These are phyloP conservation scores for Pyrenochaeta sp. DNA, from an alignment of 2,329 filamentous ascomycete species.

Conservation along the genomic window DNA sequence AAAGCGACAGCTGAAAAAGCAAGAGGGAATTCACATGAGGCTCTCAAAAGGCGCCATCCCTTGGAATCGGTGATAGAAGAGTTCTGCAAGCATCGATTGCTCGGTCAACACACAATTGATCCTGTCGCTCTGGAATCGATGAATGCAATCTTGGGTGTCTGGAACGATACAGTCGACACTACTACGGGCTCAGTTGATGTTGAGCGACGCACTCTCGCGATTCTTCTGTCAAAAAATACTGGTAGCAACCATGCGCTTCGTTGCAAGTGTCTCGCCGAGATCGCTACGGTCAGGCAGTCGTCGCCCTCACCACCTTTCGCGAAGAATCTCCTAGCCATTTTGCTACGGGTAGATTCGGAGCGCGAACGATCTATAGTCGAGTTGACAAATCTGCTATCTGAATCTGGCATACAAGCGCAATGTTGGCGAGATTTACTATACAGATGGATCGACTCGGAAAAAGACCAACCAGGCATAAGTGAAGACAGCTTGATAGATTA, in stretches of 20 bases:
- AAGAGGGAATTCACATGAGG: too few species aligned
- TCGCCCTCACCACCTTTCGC: conserved; percentile 17
- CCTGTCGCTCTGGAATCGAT: conserved; percentile 19
- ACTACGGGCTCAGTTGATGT: too few species aligned
- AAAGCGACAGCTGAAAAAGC: too few species aligned
- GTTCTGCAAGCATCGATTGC: conserved; percentile 24
- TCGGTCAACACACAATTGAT: conserved; percentile 13
- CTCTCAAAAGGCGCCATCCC: conserved; percentile 6
- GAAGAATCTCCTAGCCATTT: conserved; percentile 12
- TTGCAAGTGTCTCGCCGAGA: conserved; percentile 26
- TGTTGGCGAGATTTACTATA: conserved; percentile 35
- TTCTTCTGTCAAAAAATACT: conserved; percentile 17
- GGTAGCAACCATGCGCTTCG: conserved; percentile 12
- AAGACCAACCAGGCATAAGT: too few species aligned
- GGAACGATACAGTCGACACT: conserved; percentile 19
- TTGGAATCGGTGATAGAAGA: conserved; percentile 25
- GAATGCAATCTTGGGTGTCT: conserved; percentile 24
- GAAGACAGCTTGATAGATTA: conserved; percentile 24
- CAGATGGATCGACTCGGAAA: conserved; percentile 17
- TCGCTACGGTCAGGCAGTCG: conserved; percentile 12
- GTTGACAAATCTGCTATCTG: conserved; percentile 24
- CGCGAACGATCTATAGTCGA: conserved; percentile 18
- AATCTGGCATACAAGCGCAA: conserved; percentile 6
- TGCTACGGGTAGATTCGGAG: conserved; percentile 8
- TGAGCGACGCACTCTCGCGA: conserved; percentile 22